phyloP scores from a whole-genome alignment of 805 yeast genomes.

The Alloascoidea africana region DNA sequence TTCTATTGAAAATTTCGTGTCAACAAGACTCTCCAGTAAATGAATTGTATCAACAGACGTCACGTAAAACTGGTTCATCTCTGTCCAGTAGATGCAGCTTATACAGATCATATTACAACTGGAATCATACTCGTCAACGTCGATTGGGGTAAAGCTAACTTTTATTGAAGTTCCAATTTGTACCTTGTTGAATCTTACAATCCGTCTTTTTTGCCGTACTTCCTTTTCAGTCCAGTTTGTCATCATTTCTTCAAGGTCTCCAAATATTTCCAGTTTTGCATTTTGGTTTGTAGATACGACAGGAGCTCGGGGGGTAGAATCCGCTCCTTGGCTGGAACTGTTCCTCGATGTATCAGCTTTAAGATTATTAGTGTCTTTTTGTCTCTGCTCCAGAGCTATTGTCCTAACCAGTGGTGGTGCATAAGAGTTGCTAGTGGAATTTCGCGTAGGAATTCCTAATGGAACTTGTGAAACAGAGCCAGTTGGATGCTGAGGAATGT shows the following conservation, averaged over 20 bases:
- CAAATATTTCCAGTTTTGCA: conserved; percentile 16
- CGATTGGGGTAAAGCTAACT: conserved; percentile 23
- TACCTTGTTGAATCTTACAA: conserved; percentile 29
- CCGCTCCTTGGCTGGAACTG: neutral
- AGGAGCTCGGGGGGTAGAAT: neutral
- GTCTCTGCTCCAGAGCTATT: too few relatives aligned
- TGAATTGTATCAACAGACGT: conserved; percentile 52
- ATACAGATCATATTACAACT: conserved; percentile 33
- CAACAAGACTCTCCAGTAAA: conserved; percentile 40
- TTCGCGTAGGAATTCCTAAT: neutral
- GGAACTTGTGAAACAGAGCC: neutral
- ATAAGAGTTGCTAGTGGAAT: neutral
- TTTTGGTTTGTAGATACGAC: too few relatives aligned
- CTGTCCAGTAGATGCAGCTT: conserved; percentile 45
- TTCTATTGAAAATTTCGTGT: conserved; percentile 40
- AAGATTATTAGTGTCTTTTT: neutral
- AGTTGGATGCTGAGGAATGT: too few relatives aligned
- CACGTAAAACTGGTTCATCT: conserved; percentile 30
- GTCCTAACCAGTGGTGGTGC: neutral
- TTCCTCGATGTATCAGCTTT: neutral
- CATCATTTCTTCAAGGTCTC: conserved; percentile 21
- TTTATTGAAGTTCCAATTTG: too few relatives aligned
- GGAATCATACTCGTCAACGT: conserved; percentile 20
- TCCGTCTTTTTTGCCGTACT: conserved; percentile 24
- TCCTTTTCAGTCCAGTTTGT: conserved; percentile 33